Percentiles rank a stretch among this genome's conserved stretches.
phyloP scores from a whole-genome alignment of 495 filamentous ascomycete genomes.

The Aspergillus steynii region DNA sequence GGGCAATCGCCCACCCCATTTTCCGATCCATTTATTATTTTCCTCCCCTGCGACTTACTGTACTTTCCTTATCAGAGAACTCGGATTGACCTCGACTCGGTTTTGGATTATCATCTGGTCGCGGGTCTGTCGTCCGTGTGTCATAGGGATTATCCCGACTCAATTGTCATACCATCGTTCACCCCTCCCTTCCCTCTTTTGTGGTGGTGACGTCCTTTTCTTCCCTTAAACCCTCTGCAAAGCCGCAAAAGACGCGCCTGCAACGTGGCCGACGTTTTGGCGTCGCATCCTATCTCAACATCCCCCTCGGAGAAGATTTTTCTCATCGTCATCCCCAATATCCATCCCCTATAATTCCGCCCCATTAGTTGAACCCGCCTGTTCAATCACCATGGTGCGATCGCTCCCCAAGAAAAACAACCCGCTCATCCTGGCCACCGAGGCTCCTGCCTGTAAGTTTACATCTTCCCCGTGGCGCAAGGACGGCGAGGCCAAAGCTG shows the following conservation, averaged over 20 bases:
- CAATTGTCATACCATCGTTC: slow-evolving; percentile 9
- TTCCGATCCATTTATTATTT: slow-evolving; percentile 17
- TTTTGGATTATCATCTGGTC: slow-evolving; percentile 15
- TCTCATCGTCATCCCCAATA: background rate
- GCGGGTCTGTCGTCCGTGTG: slow-evolving; percentile 12
- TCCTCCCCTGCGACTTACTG: slow-evolving; percentile 16
- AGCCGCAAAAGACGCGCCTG: slow-evolving; percentile 43
- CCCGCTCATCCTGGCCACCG: slow-evolving; percentile 72
- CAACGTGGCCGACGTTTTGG: slow-evolving; percentile 48
- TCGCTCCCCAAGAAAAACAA: slow-evolving; percentile 70
- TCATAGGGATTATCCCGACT: slow-evolving; percentile 8
- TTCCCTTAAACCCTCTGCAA: slow-evolving; percentile 12
- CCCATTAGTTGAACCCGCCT: slow-evolving; percentile 6
- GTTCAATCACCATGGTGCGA: slow-evolving; percentile 57
- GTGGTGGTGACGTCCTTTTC: slow-evolving; percentile 25
- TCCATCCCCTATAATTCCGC: slow-evolving; percentile 3
- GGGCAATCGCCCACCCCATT: slow-evolving; percentile 13
- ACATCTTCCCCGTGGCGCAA: slow-evolving; percentile 18
- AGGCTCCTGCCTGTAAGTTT: slow-evolving; percentile 63
- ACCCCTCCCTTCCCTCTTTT: slow-evolving; percentile 10
- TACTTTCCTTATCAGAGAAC: slow-evolving; percentile 9
- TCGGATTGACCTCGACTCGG: slow-evolving; percentile 12
- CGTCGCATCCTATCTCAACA: slow-evolving; percentile 29
- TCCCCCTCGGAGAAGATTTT: slow-evolving; percentile 8
- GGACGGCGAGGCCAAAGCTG: slow-evolving; percentile 13